A percentile compares a stretch with the other conserved stretches of the same genome.
Evolutionary conservation across 2,329 filamentous ascomycete genomes (phyloP).

Genomic region (Lojkania enalia): DNA sequence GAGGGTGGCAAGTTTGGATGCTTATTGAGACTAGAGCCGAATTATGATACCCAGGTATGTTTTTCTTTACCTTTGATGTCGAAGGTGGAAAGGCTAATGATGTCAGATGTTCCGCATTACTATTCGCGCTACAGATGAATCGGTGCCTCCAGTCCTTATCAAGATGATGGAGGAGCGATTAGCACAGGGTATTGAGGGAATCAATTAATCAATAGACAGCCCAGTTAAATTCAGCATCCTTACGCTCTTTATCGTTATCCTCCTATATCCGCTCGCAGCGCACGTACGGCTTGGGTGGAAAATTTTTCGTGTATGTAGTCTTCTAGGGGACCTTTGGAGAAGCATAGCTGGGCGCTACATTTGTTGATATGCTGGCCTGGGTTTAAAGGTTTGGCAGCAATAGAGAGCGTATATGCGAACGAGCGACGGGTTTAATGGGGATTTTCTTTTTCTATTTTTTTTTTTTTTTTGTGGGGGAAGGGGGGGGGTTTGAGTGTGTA

Average conservation of each 20-base stretch:
- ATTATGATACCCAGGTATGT: conserved; percentile 85
- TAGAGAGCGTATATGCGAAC: no score
- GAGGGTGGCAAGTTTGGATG: conserved; percentile 92
- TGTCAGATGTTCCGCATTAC: conserved; percentile 91
- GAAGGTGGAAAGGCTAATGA: conserved; percentile 24
- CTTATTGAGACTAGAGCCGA: conserved; percentile 89
- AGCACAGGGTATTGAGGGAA: conserved; percentile 55
- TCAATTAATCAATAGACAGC: conserved; percentile 15
- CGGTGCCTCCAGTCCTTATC: conserved; percentile 76
- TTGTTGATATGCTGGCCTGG: no score
- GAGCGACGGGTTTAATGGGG: no score
- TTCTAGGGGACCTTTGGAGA: not conserved
- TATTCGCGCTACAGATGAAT: conserved; percentile 89
- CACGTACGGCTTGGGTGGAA: no score
- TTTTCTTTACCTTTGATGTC: not conserved
- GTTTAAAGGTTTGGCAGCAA: no score
- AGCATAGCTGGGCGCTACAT: not conserved
- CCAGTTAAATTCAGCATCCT: not conserved
- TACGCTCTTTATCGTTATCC: not conserved
- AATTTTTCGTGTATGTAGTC: conserved; percentile 1
- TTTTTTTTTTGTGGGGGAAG: no score
- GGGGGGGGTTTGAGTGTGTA: no score
- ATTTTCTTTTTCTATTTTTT: no score
- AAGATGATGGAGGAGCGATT: conserved; percentile 88
- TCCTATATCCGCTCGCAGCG: no score